A percentile compares a stretch with the other conserved stretches of the same genome.
Evolutionary conservation across 768 basidiomycete genomes (phyloP).

Genomic region (Kwoniella europaea): DNA sequence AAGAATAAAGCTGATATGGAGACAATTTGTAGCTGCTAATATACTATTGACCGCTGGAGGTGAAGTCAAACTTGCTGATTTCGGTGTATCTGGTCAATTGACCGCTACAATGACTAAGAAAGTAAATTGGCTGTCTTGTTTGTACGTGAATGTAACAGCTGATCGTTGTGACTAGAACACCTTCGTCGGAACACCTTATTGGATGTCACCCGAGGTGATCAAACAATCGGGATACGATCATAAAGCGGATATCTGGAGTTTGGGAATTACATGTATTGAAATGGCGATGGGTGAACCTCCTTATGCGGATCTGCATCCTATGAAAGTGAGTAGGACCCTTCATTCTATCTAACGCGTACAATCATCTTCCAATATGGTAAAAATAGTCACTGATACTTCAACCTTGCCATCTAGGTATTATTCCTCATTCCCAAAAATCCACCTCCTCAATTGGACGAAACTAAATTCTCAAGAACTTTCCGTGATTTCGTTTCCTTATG

Average conservation of each 20-base stretch:
- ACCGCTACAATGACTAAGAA: slow-evolving; percentile 60
- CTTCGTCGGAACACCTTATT: slow-evolving; percentile 96
- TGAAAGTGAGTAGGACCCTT: slow-evolving; percentile 73
- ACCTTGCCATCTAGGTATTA: slow-evolving; percentile 68
- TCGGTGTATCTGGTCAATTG: slow-evolving; percentile 96
- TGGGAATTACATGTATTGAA: slow-evolving; percentile 89
- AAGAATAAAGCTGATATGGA: not conserved
- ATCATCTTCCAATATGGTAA: not conserved
- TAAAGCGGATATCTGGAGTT: slow-evolving; percentile 98
- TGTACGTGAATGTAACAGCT: slow-evolving; percentile 60
- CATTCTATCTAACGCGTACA: no score
- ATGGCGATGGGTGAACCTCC: slow-evolving; percentile 97
- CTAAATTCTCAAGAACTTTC: slow-evolving; percentile 85
- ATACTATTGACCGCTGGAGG: slow-evolving; percentile 45
- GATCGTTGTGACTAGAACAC: slow-evolving; percentile 74
- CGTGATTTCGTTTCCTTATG: slow-evolving; percentile 92
- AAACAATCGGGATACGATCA: slow-evolving; percentile 99
- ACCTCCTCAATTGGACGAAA: slow-evolving; percentile 85
- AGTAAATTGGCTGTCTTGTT: slow-evolving; percentile 67
- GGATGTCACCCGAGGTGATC: slow-evolving; percentile 99
- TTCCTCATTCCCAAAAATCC: slow-evolving; percentile 98
- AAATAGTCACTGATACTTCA: not conserved
- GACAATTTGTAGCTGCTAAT: slow-evolving; percentile 21
- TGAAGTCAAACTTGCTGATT: slow-evolving; percentile 91
- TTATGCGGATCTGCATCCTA: slow-evolving; percentile 96